These are phyloP conservation scores for Sporothrix variecibatus DNA, from an alignment of 2,329 filamentous ascomycete genomes.

Conservation along the genomic window DNA sequence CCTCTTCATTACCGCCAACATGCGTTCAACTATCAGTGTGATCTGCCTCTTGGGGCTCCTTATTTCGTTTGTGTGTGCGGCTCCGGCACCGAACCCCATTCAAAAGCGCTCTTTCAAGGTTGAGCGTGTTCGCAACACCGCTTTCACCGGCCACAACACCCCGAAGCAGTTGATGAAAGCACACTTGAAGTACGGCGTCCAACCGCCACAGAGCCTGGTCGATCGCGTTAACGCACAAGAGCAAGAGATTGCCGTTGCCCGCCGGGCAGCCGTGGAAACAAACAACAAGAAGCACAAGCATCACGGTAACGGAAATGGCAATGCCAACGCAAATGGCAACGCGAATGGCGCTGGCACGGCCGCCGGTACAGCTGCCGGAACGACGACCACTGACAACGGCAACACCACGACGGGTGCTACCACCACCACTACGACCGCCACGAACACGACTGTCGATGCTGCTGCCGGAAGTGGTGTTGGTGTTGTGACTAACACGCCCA, in stretches of 20 bases:
- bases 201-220: constrained; percentile 47
- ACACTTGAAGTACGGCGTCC: constrained; percentile 67
- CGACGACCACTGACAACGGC: constrained; percentile 26
- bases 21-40: constrained; percentile 34
- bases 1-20: constrained; percentile 26
- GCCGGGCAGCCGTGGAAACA: constrained; percentile 30
- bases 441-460: constrained; percentile 2
- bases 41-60: constrained; percentile 51
- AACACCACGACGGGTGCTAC: not conserved
- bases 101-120: constrained; percentile 64
- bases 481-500: constrained; percentile 64
- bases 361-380: constrained; percentile 31
- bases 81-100: constrained; percentile 48
- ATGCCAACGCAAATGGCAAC: constrained; percentile 20
- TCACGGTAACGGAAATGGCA: constrained; percentile 13
- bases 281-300: constrained; percentile 18
- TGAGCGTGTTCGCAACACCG: constrained; percentile 56
- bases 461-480: constrained; percentile 42
- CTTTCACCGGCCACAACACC: constrained; percentile 59
- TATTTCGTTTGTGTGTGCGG: constrained; percentile 46
- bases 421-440: not conserved
- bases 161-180: constrained; percentile 63
- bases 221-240: constrained; percentile 40
- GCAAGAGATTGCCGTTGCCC: not conserved
- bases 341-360: not conserved